Evolutionary conservation across 139 green algal genomes (phyloP).

Genomic region (Haematococcus sp.): DNA sequence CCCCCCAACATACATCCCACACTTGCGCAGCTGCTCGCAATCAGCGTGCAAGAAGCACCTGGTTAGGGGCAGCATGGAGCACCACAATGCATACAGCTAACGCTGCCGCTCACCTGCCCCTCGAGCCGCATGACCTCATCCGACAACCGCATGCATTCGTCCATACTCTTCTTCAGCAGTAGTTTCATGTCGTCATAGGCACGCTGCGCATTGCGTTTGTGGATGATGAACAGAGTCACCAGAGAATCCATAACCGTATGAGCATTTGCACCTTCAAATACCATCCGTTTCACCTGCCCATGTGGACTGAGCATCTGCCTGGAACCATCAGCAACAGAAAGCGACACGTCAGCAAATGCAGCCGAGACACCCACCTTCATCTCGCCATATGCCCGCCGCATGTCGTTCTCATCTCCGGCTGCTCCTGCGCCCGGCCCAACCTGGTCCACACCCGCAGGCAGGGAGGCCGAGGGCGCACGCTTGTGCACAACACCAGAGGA

Average conservation of each 20-base stretch:
- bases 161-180: constrained; percentile 48
- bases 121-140: constrained; percentile 32
- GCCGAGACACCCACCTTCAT: constrained; percentile 43
- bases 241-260: not conserved
- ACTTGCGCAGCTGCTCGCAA: no score
- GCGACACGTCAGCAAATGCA: no score
- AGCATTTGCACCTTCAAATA: not conserved
- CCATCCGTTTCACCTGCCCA: not conserved
- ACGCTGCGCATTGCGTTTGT: no score
- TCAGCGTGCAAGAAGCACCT: no score
- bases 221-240: not conserved
- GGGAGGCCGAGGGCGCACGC: no score
- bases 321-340: no score
- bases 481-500: no score
- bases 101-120: constrained; percentile 1
- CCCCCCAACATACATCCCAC: no score
- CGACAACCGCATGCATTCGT: constrained; percentile 40
- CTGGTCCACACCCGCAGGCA: no score
- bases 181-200: constrained; percentile 43
- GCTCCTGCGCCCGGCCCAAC: no score
- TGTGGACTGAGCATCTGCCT: not conserved
- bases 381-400: constrained; percentile 30
- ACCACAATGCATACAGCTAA: no score
- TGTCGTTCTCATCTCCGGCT: constrained; percentile 13
- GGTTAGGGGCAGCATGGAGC: no score